phyloP scores from a whole-genome alignment of 2,329 filamentous ascomycete species.

The Exophiala sideris region DNA sequence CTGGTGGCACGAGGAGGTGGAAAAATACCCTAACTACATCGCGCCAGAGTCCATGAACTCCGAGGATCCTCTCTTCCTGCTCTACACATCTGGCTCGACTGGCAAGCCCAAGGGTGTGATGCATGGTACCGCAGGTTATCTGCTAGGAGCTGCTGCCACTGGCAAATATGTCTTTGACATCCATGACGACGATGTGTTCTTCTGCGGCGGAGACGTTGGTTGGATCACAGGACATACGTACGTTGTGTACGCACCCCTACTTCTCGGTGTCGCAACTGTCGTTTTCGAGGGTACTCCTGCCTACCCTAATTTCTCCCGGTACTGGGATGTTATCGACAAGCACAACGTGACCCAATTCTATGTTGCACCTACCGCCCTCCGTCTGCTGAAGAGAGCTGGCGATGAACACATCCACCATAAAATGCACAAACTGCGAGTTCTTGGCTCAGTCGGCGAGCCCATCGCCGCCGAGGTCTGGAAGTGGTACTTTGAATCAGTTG shows the following conservation, averaged over 20 bases:
- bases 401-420: conserved; percentile 85
- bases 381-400: conserved; percentile 90
- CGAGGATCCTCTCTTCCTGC: conserved; percentile 93
- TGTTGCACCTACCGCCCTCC: conserved; percentile 89
- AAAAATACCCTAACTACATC: conserved; percentile 93
- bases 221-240: conserved; percentile 99
- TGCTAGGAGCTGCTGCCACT: conserved; percentile 88
- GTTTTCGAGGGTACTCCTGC: conserved; percentile 98
- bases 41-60: conserved; percentile 84
- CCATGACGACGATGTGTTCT: conserved; percentile 87
- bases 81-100: conserved; percentile 97
- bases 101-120: conserved; percentile 98
- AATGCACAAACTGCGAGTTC: conserved; percentile 83
- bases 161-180: conserved; percentile 99
- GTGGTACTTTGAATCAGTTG: conserved; percentile 96
- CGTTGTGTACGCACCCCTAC: conserved; percentile 90
- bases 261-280: conserved; percentile 89
- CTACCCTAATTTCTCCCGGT: conserved; percentile 95
- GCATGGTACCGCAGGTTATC: conserved; percentile 94
- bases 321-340: conserved; percentile 98
- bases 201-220: conserved; percentile 96
- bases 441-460: conserved; percentile 94
- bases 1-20: conserved; percentile 99
- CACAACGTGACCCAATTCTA: conserved; percentile 97
- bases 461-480: conserved; percentile 99